Base-by-base conservation (phyloP, 257 asterid genomes). In the Przewalskia tangutica region DNA sequence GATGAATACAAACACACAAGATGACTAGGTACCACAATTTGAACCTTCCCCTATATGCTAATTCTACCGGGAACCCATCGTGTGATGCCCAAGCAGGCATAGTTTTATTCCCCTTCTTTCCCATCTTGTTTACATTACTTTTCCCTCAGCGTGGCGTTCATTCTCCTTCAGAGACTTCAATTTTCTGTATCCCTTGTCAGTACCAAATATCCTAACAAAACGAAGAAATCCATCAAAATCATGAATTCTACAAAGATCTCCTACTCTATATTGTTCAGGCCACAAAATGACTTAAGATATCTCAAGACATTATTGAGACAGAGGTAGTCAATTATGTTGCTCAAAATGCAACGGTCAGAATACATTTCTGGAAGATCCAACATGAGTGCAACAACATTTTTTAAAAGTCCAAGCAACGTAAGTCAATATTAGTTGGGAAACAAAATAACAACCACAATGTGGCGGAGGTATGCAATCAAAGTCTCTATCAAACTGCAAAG, bases 151-250 rank as follows among this genome's bases (percentile, higher is more conserved):
- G 79, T 85, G 92, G 7, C 83, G 88, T 82, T 87, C 92, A 23
- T 62, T 82, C 66, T 88, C 84, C 91, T 92, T 91, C 82, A 93
- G 88, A 46, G 85, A 93, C 91, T 91, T 92, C 91, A 94, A 84
- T 86, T 90, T 95, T 88, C 98, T 86, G 82, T 91, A 95, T 53
- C 99, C 98, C 71, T 87, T 84, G 77, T 95, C 99, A 4, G 98
- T 93, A 62, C 98, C 97, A 71, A 93, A 95, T 87, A 95, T 90
- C 97, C 99, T 95, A 81, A 79, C 68, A 59, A 79, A 44, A 18
- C 18, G 50, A 3, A 16, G 12, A 34, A 17, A 67, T 81, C 46
- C 20, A 5, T 65, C 73, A 65, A 7, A 27, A 6, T 34, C 20
- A 34, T 0, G 12, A 14, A 34, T 65, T 5, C 48, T 65, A 7